Evolutionary conservation across 129 eudicot genomes (phyloP).

Genomic region (Heracleum sosnowskyi): DNA sequence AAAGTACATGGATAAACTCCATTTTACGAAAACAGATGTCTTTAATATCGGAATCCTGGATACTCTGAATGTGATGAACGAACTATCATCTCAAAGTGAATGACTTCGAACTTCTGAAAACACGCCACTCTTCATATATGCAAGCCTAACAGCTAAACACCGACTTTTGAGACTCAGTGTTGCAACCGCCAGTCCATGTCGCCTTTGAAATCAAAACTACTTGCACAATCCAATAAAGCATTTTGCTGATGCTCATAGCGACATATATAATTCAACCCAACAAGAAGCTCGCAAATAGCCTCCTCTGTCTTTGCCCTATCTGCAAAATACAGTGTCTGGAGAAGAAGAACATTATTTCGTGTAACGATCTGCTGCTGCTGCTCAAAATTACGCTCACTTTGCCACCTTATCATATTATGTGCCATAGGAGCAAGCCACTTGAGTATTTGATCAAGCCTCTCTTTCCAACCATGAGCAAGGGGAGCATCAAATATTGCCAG

Average conservation of each 20-base stretch:
- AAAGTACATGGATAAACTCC: conserved; percentile 40
- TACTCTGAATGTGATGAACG: conserved; percentile 36
- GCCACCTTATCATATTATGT: conserved; percentile 97
- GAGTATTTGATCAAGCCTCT: conserved; percentile 51
- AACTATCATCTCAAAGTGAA: conserved; percentile 27
- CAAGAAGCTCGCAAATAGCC: conserved; percentile 71
- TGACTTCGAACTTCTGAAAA: conserved; percentile 20
- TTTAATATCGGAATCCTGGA: conserved; percentile 29
- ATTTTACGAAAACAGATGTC: conserved; percentile 31
- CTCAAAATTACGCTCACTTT: conserved; percentile 81
- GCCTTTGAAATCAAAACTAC: conserved; percentile 84
- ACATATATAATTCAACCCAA: conserved; percentile 84
- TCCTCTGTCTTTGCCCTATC: conserved; percentile 68
- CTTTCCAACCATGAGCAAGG: conserved; percentile 96
- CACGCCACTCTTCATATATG: conserved; percentile 21
- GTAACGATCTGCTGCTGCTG: conserved; percentile 66
- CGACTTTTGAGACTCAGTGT: conserved; percentile 22
- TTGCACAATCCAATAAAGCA: conserved; percentile 78
- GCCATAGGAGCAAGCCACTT: conserved; percentile 81
- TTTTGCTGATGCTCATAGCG: conserved; percentile 88
- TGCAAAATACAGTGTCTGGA: conserved; percentile 86
- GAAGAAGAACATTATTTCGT: conserved; percentile 72
- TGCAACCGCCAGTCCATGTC: conserved; percentile 79
- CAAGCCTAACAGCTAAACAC: conserved; percentile 8
- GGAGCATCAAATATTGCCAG: conserved; percentile 82